Conservation (phyloP, 2,329 filamentous ascomycete species). For the Chrysosporium queenslandicum region DNA sequence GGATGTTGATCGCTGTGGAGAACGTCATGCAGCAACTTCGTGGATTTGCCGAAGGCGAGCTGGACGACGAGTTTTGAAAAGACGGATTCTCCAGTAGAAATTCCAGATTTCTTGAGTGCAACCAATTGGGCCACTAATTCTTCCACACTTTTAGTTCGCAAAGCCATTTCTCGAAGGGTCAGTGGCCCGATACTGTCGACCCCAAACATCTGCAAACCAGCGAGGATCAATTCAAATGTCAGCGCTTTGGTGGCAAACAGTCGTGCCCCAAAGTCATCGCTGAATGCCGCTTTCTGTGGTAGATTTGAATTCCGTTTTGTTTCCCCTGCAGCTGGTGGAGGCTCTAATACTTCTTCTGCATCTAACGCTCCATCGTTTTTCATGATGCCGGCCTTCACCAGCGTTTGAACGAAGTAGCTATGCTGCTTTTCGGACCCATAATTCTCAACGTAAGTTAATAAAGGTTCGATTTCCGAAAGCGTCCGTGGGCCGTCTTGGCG, state of each 20-base stretch:
- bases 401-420: conserved; percentile 8
- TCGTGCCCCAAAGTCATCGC: conserved; percentile 63
- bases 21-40: conserved; percentile 43
- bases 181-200: conserved; percentile 62
- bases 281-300: conserved; percentile 34
- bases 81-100: conserved; percentile 51
- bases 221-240: conserved; percentile 60
- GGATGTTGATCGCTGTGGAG: conserved; percentile 55
- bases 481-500: conserved; percentile 35
- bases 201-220: conserved; percentile 59
- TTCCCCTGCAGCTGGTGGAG: background rate
- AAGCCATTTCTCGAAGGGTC: conserved; percentile 65
- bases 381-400: conserved; percentile 12
- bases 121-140: conserved; percentile 51
- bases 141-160: conserved; percentile 49
- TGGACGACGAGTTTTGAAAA: conserved; percentile 58
- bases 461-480: conserved; percentile 30
- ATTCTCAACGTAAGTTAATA: conserved; percentile 33
- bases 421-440: conserved; percentile 21
- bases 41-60: conserved; percentile 51
- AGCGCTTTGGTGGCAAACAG: conserved; percentile 72
- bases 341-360: background rate
- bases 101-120: conserved; percentile 51
- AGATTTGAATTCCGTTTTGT: background rate
- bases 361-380: background rate